phyloP scores from a whole-genome alignment of 805 yeast species.

The Zygosaccharomyces kombuchaensis region DNA sequence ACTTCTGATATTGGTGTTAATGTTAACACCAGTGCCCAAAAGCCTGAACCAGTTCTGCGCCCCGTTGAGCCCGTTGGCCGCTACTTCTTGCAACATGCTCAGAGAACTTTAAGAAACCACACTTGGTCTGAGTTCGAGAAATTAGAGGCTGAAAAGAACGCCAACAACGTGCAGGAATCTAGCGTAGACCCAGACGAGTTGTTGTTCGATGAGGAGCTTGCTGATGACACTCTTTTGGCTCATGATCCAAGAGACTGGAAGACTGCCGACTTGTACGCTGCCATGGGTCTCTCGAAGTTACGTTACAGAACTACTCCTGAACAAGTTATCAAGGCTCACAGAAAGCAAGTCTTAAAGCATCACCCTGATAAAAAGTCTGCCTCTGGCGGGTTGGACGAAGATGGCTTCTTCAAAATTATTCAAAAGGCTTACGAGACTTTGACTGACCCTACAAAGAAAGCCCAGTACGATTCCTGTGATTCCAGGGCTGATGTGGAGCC shows the following conservation, averaged over 20 bases:
- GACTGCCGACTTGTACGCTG: constrained; percentile 91
- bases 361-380: constrained; percentile 99
- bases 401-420: constrained; percentile 95
- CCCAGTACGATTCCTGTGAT: constrained; percentile 94
- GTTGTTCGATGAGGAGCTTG: constrained; percentile 50
- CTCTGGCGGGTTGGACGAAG: constrained; percentile 72
- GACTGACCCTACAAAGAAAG: constrained; percentile 80
- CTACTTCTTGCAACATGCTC: constrained; percentile 91
- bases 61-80: constrained; percentile 97
- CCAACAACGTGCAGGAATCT: constrained; percentile 60
- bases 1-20: constrained; percentile 53
- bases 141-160: constrained; percentile 86
- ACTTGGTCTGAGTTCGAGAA: constrained; percentile 98
- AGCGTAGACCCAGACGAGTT: constrained; percentile 53
- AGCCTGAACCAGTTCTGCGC: constrained; percentile 63
- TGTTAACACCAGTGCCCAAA: constrained; percentile 47
- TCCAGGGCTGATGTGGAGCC: constrained; percentile 78
- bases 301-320: constrained; percentile 89
- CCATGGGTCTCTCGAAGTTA: constrained; percentile 85
- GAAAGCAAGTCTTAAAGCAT: constrained; percentile 92
- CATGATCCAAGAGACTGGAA: constrained; percentile 99
- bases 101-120: constrained; percentile 93
- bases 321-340: constrained; percentile 93
- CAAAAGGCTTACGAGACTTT: constrained; percentile 93
- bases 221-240: constrained; percentile 70